These are phyloP conservation scores for Agroathelia rolfsii DNA, from an alignment of 1,284 basidiomycete species.

Conservation along the genomic window DNA sequence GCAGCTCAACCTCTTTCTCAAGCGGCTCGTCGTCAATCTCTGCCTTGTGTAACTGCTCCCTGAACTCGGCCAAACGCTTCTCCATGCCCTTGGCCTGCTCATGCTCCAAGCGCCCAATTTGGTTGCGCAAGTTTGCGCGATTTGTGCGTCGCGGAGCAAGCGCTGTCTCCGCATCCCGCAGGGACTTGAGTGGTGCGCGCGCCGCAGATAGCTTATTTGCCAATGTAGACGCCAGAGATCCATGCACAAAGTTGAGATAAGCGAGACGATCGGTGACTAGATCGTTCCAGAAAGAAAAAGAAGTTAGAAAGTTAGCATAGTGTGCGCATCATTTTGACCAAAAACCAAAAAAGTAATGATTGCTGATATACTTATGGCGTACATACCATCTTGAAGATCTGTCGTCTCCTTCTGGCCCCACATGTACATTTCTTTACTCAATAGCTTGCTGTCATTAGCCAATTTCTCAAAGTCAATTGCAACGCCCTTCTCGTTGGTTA, in stretches of 20 bases:
- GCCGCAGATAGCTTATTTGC: conserved; percentile 51
- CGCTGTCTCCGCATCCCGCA: conserved; percentile 58
- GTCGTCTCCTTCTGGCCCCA: conserved; percentile 65
- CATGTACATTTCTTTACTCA: conserved; percentile 72
- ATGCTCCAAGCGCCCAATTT: conserved; percentile 57
- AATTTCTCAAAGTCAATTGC: conserved; percentile 61
- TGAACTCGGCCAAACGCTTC: conserved; percentile 53
- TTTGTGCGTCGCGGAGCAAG: conserved; percentile 51
- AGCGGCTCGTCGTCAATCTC: conserved; percentile 51
- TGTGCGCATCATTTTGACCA: conserved; percentile 5
- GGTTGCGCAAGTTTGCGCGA: conserved; percentile 43
- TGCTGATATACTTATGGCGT: no score
- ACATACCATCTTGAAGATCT: conserved; percentile 67
- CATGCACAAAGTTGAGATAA: conserved; percentile 67
- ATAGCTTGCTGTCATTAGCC: conserved; percentile 51
- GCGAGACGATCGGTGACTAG: conserved; percentile 69
- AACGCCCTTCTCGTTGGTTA: conserved; percentile 67
- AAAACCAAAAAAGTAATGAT: conserved; percentile 2
- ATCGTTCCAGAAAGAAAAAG: conserved; percentile 6
- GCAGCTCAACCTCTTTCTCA: conserved; percentile 57
- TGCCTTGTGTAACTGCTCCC: conserved; percentile 49
- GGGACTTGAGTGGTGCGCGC: conserved; percentile 53
- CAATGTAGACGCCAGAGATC: conserved; percentile 50
- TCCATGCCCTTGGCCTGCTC: conserved; percentile 50
- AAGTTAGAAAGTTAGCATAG: no score